These are phyloP conservation scores for Oryza officinalis DNA, from an alignment of 176 grass and related monocot species.

Conservation along the genomic window DNA sequence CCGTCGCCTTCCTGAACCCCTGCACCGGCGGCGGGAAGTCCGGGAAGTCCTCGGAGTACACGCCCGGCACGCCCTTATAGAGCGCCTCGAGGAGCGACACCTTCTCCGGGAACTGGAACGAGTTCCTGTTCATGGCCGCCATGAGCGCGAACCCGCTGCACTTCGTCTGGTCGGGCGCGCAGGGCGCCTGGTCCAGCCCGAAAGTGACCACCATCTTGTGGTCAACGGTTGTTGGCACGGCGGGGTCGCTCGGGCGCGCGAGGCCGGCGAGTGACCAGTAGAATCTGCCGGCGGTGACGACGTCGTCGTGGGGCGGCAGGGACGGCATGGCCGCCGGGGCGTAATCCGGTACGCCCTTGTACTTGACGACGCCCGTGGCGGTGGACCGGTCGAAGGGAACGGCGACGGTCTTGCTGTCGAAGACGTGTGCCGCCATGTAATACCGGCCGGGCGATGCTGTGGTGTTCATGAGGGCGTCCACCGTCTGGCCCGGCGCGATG, in stretches of 20 bases:
- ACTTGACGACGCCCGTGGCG: conserved; percentile 39
- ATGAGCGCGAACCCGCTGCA: conserved; percentile 39
- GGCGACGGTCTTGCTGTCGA: conserved; percentile 30
- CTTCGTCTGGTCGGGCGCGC: conserved; percentile 31
- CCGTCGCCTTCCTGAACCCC: not conserved
- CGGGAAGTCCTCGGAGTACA: conserved; percentile 61
- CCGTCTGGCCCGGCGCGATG: conserved; percentile 62
- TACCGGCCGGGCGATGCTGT: conserved; percentile 39
- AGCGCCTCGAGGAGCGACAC: conserved; percentile 57
- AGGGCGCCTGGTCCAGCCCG: conserved; percentile 41
- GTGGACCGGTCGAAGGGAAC: not conserved
- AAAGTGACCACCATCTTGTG: conserved; percentile 33
- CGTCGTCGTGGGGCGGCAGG: conserved; percentile 37
- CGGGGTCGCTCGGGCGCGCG: not conserved
- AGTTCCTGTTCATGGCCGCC: conserved; percentile 55
- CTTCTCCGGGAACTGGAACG: conserved; percentile 48
- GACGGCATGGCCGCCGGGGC: not conserved
- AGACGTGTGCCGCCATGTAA: conserved; percentile 53
- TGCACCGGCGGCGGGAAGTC: conserved; percentile 1
- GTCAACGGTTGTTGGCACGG: conserved; percentile 38
- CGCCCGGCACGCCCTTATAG: conserved; percentile 10
- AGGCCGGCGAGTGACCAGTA: conserved; percentile 42
- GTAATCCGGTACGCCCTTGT: conserved; percentile 18
- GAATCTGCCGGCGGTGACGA: conserved; percentile 38
- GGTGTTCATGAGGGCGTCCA: conserved; percentile 59